phyloP scores from a whole-genome alignment of 1,284 basidiomycete species.

The Athelia sp. region DNA sequence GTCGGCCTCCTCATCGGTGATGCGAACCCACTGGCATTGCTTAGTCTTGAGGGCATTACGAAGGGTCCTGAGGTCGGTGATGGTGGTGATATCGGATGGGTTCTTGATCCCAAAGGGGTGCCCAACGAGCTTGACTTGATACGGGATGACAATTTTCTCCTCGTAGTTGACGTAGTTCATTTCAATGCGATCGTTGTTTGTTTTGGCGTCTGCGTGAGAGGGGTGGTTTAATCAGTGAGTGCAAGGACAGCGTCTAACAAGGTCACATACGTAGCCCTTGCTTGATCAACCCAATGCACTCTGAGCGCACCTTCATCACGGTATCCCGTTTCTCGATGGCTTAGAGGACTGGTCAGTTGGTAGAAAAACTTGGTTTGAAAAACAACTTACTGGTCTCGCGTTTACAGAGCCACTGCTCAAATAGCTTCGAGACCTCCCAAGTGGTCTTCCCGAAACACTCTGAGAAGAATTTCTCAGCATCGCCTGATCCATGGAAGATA shows the following conservation, averaged over 20 bases:
- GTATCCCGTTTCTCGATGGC: neutral
- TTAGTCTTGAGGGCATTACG: neutral
- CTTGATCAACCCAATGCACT: neutral
- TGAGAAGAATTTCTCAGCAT: neutral
- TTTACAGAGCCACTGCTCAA: too few species aligned
- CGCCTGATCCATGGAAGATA: neutral
- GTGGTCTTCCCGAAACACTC: neutral
- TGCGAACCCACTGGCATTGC: neutral
- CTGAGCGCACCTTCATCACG: neutral
- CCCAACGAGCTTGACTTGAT: neutral
- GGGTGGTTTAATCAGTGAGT: neutral
- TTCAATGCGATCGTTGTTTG: neutral
- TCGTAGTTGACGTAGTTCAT: neutral
- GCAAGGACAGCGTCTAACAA: neutral
- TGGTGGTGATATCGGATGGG: neutral
- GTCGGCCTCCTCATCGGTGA: neutral
- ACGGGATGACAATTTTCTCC: neutral
- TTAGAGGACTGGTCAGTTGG: neutral
- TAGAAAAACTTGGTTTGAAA: neutral
- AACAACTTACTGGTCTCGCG: neutral
- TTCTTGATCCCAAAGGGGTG: neutral
- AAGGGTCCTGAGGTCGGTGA: neutral
- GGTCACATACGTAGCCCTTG: neutral
- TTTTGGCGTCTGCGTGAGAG: neutral
- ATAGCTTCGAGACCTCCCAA: too few species aligned